Percentiles rank a stretch among this genome's conserved stretches.
Conservation (phyloP, 495 filamentous ascomycete genomes). For the Penicillium desertorum region DNA sequence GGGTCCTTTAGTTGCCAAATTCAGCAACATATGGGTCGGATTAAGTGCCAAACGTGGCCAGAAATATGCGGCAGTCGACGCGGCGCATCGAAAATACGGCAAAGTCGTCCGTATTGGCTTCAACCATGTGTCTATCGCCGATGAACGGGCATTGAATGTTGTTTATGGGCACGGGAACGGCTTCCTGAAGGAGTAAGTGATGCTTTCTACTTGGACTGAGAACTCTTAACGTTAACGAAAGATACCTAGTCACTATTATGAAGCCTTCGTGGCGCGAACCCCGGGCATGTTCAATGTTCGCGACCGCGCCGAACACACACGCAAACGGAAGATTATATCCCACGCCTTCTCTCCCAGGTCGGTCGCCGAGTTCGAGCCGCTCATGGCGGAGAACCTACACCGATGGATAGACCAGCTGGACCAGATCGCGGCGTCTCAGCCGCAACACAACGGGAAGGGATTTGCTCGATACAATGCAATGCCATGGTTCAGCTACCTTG, state of each 20-base stretch:
- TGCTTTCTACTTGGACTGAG: background rate
- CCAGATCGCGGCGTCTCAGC: constrained; percentile 33
- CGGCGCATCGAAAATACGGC: constrained; percentile 38
- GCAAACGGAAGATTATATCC: constrained; percentile 76
- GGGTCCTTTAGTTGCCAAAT: constrained; percentile 25
- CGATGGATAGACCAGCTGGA: constrained; percentile 68
- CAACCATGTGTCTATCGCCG: constrained; percentile 38
- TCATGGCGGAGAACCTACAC: constrained; percentile 70
- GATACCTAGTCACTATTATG: constrained; percentile 64
- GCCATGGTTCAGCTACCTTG: constrained; percentile 83
- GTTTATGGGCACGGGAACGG: constrained; percentile 57
- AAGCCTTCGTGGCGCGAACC: constrained; percentile 76
- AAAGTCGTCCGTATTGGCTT: constrained; percentile 44
- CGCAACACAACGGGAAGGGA: constrained; percentile 14
- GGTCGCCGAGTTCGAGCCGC: constrained; percentile 74
- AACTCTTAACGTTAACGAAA: background rate
- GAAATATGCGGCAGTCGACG: constrained; percentile 30
- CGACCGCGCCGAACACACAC: constrained; percentile 70
- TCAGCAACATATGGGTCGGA: constrained; percentile 31
- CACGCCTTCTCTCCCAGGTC: constrained; percentile 74
- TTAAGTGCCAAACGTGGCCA: constrained; percentile 23
- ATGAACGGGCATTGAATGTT: constrained; percentile 28
- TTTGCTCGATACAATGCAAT: constrained; percentile 65
- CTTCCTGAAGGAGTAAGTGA: constrained; percentile 58
- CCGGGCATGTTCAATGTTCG: constrained; percentile 80